Percentiles rank a stretch among this genome's conserved stretches.
phyloP scores from a whole-genome alignment of 768 basidiomycete species.

The Galerina sulciceps region DNA sequence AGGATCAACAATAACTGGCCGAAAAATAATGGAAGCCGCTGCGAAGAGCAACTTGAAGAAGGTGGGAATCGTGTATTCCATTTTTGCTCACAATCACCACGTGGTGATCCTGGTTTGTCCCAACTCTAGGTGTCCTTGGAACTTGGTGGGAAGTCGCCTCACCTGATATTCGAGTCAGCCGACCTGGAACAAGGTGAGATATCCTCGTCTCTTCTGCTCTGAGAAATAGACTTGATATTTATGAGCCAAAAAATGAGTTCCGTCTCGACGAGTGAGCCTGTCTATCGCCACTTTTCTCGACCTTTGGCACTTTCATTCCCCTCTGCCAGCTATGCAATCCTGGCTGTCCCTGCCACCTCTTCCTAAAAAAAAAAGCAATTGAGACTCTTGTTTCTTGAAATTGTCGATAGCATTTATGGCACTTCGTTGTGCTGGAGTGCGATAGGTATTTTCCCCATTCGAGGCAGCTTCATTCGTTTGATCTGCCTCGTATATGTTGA shows the following conservation, averaged over 20 bases:
- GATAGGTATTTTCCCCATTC: background rate
- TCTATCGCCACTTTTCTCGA: too few species aligned
- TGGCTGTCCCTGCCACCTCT: too few species aligned
- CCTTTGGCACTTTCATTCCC: too few species aligned
- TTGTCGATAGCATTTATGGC: background rate
- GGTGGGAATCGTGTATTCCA: conserved; percentile 36
- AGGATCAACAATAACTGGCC: conserved; percentile 87
- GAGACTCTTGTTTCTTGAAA: too few species aligned
- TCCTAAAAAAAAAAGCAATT: too few species aligned
- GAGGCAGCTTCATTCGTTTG: too few species aligned
- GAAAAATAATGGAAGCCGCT: conserved; percentile 90
- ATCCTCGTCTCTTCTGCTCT: too few species aligned
- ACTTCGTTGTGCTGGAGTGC: background rate
- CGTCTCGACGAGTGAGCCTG: too few species aligned
- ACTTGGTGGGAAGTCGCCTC: conserved; percentile 91
- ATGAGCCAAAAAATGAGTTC: too few species aligned
- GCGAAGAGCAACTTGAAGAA: conserved; percentile 95
- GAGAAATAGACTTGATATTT: too few species aligned
- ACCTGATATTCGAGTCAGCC: conserved; percentile 89
- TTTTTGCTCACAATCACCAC: background rate
- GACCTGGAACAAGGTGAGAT: conserved; percentile 80
- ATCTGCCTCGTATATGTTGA: too few species aligned
- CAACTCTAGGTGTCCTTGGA: conserved; percentile 78
- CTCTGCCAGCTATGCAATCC: too few species aligned
- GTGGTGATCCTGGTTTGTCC: conserved; percentile 1